Base-by-base conservation (phyloP, 768 basidiomycete species). In the Mycena crocata region DNA sequence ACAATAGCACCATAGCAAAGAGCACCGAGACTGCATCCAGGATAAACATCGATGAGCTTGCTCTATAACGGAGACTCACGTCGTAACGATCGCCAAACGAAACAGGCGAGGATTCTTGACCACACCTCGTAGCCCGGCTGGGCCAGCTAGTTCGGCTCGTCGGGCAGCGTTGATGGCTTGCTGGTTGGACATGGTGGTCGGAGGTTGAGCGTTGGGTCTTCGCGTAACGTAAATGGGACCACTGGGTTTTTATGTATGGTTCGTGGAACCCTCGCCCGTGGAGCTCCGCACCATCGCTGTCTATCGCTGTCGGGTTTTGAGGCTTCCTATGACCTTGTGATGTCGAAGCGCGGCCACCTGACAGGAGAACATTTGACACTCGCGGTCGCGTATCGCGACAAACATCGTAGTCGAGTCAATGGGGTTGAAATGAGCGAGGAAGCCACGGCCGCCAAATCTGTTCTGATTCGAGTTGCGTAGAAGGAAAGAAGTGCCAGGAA, bases 131-230 rank as follows among this genome's bases (percentile, higher is more conserved):
- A 72, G 26, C 2, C 71, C 71, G 19, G 71, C 52, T 1, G 69
- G 71, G 28, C 71, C 71, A 37, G 69, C 71, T 23, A 72, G 71
- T 63, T 72, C 63, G 50, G 69, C 66, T 54, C 71, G 64, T 7
- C 71, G 65, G 6, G 62, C 69, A 30, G 71, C 71, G 48, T 70
- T 72, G 26, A 61, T 39, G 26, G 66, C 69, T 67, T 72, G 71
- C 19, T 65, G 64, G 42, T 48, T 62, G 37, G 67, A 49, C 67
- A 69, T 71, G 32, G 61, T 56, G 21, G 45, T 5, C 26, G 5
- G 45, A 28, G 30, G n/a, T n/a, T 40, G 19, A 44, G 48, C 12
- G 24, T 17, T 21, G 39, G 12, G 39, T 8, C 12, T 17, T 10
- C 55, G 40, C 23, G 39, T 46, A 28, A 55, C 44, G 50, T 35